Evolutionary conservation across 345 rosid species (phyloP).

Genomic region (Brassica carinata): DNA sequence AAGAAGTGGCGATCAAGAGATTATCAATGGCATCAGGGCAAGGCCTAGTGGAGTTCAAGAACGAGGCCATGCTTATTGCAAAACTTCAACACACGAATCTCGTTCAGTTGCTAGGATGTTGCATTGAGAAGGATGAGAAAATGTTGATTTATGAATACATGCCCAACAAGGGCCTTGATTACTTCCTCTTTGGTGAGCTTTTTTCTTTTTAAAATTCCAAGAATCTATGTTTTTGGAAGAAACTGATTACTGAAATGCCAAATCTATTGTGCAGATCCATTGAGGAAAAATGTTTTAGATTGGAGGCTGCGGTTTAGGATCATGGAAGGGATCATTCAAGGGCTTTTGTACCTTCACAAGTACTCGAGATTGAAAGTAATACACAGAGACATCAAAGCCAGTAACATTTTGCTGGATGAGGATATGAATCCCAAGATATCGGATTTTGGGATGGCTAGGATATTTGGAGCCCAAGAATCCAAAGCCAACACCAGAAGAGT

Average conservation of each 20-base stretch:
- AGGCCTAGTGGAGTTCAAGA: neutral
- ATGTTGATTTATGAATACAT: neutral
- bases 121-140: conserved; percentile 1
- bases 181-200: neutral
- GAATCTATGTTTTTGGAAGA: neutral
- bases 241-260: neutral
- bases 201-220: neutral
- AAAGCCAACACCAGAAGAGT: neutral
- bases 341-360: neutral
- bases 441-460: neutral
- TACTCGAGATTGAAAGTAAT: neutral
- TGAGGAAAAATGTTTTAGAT: neutral
- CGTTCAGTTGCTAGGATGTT: neutral
- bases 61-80: neutral
- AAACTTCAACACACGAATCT: neutral
- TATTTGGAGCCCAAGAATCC: neutral
- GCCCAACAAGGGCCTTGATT: neutral
- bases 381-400: neutral
- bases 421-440: neutral
- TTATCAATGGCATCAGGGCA: neutral
- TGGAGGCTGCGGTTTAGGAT: neutral
- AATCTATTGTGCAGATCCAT: neutral
- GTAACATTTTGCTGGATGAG: neutral
- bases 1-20: neutral
- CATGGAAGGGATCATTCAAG: conserved; percentile 2